Conservation (phyloP, 768 basidiomycete genomes). For the Mrakia hoshinonis region DNA sequence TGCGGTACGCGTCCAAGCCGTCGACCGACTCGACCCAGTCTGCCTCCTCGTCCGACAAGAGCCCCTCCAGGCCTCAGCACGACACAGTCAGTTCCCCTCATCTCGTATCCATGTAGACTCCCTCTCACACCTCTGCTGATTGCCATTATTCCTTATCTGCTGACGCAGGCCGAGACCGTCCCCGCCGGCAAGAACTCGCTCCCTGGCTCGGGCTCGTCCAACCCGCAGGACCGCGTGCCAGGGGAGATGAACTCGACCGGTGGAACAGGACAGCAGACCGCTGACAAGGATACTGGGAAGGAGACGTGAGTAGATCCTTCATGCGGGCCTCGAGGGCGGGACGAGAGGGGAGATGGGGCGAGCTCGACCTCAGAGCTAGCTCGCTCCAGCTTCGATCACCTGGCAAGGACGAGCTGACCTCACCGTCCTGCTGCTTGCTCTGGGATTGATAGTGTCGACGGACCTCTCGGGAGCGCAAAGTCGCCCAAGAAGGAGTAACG, state of each 20-base stretch:
- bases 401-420: neutral
- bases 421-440: neutral
- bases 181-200: neutral
- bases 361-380: neutral
- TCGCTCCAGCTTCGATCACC: neutral
- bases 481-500: neutral
- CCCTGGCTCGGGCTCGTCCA: neutral
- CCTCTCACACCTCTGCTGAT: neutral
- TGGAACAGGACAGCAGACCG: neutral
- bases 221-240: neutral
- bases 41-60: neutral
- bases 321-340: neutral
- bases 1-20: neutral
- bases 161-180: neutral
- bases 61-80: neutral
- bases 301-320: neutral
- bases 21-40: neutral
- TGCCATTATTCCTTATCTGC: neutral
- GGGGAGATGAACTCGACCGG: neutral
- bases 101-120: neutral
- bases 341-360: neutral
- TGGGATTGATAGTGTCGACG: neutral
- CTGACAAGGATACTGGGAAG: neutral
- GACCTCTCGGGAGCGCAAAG: neutral
- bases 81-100: neutral